These are phyloP conservation scores for Papilionanthe hybrid DNA, from an alignment of 116 monocot genomes.

Conservation along the genomic window DNA sequence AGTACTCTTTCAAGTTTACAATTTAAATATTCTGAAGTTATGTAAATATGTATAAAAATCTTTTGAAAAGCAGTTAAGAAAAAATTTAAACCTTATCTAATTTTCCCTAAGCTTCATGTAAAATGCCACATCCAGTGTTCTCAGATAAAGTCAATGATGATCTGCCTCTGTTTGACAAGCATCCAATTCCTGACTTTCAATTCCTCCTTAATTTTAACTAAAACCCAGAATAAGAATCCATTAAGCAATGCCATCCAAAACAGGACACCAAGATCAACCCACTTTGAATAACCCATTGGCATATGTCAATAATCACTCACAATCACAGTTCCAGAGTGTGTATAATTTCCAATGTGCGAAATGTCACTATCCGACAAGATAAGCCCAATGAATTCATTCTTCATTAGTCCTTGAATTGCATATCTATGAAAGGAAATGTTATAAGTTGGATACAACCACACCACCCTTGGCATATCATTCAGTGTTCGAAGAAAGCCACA, in stretches of 20 bases:
- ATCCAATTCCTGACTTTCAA: constrained; percentile 9
- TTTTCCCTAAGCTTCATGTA: background rate
- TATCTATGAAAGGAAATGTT: constrained; percentile 58
- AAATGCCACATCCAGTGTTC: background rate
- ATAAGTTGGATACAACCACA: constrained; percentile 56
- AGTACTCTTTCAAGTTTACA: no score
- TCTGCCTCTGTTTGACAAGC: background rate
- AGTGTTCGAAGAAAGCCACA: constrained; percentile 57
- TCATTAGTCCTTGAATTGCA: constrained; percentile 46
- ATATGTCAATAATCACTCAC: constrained; percentile 32
- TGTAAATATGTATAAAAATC: no score
- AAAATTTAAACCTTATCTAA: background rate
- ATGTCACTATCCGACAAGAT: constrained; percentile 17
- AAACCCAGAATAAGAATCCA: constrained; percentile 23
- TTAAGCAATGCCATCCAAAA: constrained; percentile 41
- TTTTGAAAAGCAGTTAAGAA: background rate
- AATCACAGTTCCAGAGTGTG: constrained; percentile 18
- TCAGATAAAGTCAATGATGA: background rate
- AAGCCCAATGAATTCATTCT: constrained; percentile 58
- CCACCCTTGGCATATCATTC: constrained; percentile 33
- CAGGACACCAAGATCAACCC: constrained; percentile 49
- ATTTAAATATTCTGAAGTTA: no score
- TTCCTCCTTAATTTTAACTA: constrained; percentile 25
- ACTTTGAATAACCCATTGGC: constrained; percentile 41
- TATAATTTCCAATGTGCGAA: background rate